Conservation (phyloP, 225 moss, liverwort and hornwort genomes). For the Lunularia cruciata region DNA sequence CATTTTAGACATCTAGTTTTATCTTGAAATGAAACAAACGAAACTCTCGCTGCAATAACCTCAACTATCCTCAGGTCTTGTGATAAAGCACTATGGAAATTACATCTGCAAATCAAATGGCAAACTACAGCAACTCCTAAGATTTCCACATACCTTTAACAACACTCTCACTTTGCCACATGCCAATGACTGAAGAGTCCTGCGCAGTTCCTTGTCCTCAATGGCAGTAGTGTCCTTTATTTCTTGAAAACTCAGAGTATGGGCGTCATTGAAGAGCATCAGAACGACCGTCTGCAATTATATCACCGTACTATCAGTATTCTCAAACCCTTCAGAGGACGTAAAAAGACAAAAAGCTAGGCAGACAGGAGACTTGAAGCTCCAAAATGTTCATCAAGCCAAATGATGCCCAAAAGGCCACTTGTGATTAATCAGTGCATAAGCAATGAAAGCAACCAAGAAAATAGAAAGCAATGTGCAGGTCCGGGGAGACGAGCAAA, state of each 20-base stretch:
- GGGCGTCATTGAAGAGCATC: constrained; percentile 97
- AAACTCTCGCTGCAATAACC: background rate
- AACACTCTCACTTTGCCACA: constrained; percentile 98
- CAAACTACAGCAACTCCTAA: background rate
- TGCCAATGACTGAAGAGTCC: constrained; percentile 93
- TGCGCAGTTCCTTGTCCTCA: constrained; percentile 94
- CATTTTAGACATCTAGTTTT: too few species aligned
- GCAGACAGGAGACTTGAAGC: too few species aligned
- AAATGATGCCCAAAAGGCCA: too few species aligned
- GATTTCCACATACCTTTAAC: constrained; percentile 67
- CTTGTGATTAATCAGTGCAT: too few species aligned
- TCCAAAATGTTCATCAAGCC: too few species aligned
- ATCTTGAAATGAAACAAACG: too few species aligned
- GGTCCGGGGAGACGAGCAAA: too few species aligned
- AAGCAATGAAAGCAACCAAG: too few species aligned
- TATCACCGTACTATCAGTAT: background rate
- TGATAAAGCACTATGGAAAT: background rate
- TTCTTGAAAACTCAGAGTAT: constrained; percentile 93
- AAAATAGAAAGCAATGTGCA: too few species aligned
- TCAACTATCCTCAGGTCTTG: background rate
- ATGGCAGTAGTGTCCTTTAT: constrained; percentile 94
- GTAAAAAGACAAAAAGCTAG: too few species aligned
- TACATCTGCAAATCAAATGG: too few species aligned
- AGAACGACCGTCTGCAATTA: constrained; percentile 84
- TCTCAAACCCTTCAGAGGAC: too few species aligned